Evolutionary conservation across 129 eudicot genomes (phyloP), one percentile per base, ranked within the genome.

Genomic region (Helichrysum umbraculigerum): DNA sequence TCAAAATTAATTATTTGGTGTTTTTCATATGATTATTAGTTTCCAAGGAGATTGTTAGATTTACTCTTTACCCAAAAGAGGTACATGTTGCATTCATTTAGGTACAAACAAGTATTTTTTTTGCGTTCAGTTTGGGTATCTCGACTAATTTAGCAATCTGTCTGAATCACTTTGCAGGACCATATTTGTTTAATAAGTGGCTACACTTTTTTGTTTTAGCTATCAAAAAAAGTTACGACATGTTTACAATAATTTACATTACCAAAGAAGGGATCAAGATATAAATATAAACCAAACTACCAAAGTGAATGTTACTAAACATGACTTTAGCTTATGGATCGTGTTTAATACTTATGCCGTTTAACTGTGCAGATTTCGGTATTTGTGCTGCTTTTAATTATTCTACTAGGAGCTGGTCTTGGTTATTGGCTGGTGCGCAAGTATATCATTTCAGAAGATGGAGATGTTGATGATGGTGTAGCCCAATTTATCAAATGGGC

Each of bases 401-500:
- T 79, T 54, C 89, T 93, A 56, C 83, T 90, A 57, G 98, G 98
- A 75, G 97, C 97, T 66, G 96, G 84, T 59, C 82, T 91, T 44
- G 98, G 98, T 30, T 90, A 82, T 73, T 93, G 93, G 92, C 81
- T 93, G 71, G 97, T 91, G 25, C 89, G 97, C 35, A 88, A 84
- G 64, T 91, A 79, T 76, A 89, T 91, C 25, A 84, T 93, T 52
- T 80, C 93, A 50, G 87, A 93, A 65, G 97, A 90, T 81, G 98
- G 98, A 73, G 84, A 83, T 28, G 96, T 93, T 47, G 92, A 93
- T 73, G 87, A 78, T 82, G 97, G 88, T 1, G 76, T 93, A 47
- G 98, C 97, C 71, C 90, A 86, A 70, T 93, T 93, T 75, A 94
- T 93, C 56, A 93, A 90, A 82, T 93, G 98, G 98, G 85, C 96